phyloP scores from a whole-genome alignment of 257 asterid genomes.

The Paraleonurus japonicus region DNA sequence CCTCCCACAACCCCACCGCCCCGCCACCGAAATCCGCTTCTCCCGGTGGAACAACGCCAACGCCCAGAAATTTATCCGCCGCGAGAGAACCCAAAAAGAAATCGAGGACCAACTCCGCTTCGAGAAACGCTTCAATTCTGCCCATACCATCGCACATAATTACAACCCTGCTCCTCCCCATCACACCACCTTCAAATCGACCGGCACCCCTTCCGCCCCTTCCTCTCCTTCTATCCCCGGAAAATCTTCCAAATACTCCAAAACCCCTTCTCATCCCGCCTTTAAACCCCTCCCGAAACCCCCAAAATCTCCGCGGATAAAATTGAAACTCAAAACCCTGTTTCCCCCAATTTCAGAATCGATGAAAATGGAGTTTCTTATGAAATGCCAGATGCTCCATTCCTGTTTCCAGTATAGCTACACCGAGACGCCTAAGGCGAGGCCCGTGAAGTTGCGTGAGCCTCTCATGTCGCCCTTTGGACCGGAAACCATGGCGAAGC shows the following conservation, averaged over 20 bases:
- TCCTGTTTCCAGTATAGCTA: conserved; percentile 93
- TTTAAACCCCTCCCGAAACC: conserved; percentile 42
- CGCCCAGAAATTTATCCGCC: conserved; percentile 73
- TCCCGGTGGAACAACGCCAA: conserved; percentile 99
- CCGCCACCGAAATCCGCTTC: conserved; percentile 68
- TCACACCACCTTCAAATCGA: conserved; percentile 61
- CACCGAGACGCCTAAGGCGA: conserved; percentile 88
- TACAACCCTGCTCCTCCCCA: conserved; percentile 81
- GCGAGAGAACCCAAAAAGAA: conserved; percentile 58
- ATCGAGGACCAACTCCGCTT: conserved; percentile 75
- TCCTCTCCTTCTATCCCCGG: conserved; percentile 86
- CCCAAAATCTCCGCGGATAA: conserved; percentile 31
- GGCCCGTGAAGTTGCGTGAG: conserved; percentile 78
- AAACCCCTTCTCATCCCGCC: conserved; percentile 52
- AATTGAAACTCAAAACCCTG: conserved; percentile 15
- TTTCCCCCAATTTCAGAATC: conserved; percentile 44
- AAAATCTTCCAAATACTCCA: conserved; percentile 76
- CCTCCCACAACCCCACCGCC: conserved; percentile 43
- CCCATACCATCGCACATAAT: conserved; percentile 56
- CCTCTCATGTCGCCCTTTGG: conserved; percentile 88
- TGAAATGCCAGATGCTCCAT: conserved; percentile 78
- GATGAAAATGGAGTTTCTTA: conserved; percentile 76
- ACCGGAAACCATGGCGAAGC: conserved; percentile 70
- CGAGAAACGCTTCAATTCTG: conserved; percentile 74
- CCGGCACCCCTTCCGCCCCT: conserved; percentile 89